Conservation (phyloP, 2,329 filamentous ascomycete species). For the Penicillium sp. region DNA sequence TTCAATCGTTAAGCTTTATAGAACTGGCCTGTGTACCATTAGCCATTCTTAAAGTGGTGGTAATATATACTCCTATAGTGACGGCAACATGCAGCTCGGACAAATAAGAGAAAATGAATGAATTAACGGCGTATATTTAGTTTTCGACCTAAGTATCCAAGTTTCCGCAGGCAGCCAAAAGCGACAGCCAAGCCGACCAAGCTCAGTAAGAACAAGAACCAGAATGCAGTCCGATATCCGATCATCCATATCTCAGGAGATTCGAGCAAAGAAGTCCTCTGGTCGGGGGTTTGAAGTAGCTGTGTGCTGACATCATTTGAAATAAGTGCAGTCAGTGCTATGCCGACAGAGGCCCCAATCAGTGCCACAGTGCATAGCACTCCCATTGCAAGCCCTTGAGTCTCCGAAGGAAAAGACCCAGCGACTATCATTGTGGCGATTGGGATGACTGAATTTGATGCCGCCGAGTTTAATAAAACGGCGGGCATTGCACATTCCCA, state of each 20-base stretch:
- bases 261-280: not conserved
- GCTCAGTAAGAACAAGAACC: conserved; percentile 3
- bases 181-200: not conserved
- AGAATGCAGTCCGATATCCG: conserved; percentile 5
- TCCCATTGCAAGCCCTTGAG: conserved; percentile 1
- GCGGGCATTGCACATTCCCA: not conserved
- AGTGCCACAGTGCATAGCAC: conserved; percentile 6
- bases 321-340: conserved; percentile 1
- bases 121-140: not conserved
- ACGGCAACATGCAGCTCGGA: not conserved
- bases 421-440: not conserved
- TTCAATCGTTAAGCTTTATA: not conserved
- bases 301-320: conserved; percentile 1
- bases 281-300: not conserved
- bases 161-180: not conserved
- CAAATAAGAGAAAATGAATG: not conserved
- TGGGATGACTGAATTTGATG: not conserved
- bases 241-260: not conserved
- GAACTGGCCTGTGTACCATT: not conserved
- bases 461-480: not conserved
- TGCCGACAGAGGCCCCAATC: conserved; percentile 3
- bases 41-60: not conserved
- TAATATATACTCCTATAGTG: not conserved
- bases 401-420: not conserved
- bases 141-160: not conserved